A percentile compares a stretch with the other conserved stretches of the same genome.
Evolutionary conservation across 768 basidiomycete species (phyloP).

Genomic region (Baorangia bicolor): DNA sequence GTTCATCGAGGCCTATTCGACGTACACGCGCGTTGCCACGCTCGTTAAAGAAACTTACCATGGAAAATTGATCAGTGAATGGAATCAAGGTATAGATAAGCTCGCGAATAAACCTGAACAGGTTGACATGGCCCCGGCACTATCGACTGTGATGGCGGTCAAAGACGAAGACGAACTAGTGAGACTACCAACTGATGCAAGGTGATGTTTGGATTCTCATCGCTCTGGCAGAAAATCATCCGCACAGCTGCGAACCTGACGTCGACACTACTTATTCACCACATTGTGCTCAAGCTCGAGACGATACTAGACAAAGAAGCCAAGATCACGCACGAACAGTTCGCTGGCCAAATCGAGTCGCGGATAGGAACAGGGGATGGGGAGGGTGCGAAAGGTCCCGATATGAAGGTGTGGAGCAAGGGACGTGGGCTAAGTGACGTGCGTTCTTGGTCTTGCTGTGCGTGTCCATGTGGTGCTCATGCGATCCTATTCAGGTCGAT

Average conservation of each 20-base stretch:
- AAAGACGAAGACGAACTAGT: constrained; percentile 95
- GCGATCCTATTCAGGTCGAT: constrained; percentile 59
- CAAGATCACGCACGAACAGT: constrained; percentile 84
- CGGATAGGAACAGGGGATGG: constrained; percentile 74
- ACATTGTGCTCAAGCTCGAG: constrained; percentile 87
- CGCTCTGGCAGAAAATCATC: constrained; percentile 61
- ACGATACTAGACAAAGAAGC: constrained; percentile 89
- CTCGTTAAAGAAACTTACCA: constrained; percentile 80
- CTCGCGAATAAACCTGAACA: constrained; percentile 64
- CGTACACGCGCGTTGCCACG: constrained; percentile 64
- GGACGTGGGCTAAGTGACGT: constrained; percentile 74
- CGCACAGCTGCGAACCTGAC: constrained; percentile 76
- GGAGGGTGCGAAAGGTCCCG: constrained; percentile 74
- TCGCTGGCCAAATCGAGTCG: constrained; percentile 83
- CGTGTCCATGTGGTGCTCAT: constrained; percentile 4
- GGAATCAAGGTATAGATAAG: constrained; percentile 64
- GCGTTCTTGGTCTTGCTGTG: constrained; percentile 29
- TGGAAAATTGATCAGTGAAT: constrained; percentile 87
- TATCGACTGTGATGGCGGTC: constrained; percentile 77
- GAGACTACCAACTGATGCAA: constrained; percentile 28
- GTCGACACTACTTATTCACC: constrained; percentile 79
- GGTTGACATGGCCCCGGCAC: constrained; percentile 73
- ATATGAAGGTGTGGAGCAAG: constrained; percentile 90
- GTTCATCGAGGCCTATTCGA: constrained; percentile 62
- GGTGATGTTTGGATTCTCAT: constrained; percentile 7